Percentiles rank a stretch among this genome's conserved stretches.
phyloP scores from a whole-genome alignment of 2,329 filamentous ascomycete genomes.

The Beauveria caledonica region DNA sequence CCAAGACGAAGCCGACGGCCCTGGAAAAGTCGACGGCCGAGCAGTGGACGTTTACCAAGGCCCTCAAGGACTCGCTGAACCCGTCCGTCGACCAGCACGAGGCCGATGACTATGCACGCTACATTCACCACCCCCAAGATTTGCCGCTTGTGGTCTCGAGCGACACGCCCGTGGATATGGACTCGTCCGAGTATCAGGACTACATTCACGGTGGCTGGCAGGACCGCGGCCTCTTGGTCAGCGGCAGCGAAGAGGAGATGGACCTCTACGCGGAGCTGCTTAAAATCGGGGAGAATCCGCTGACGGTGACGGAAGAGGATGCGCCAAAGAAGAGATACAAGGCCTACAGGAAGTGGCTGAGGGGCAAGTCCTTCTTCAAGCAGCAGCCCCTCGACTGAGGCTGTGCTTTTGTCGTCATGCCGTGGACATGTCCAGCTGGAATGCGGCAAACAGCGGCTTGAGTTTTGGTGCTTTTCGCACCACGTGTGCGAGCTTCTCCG shows the following conservation, averaged over 20 bases:
- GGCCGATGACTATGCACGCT: constrained; percentile 77
- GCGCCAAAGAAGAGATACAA: constrained; percentile 91
- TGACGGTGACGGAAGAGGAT: constrained; percentile 85
- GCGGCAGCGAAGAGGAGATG: constrained; percentile 37
- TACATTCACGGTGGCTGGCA: constrained; percentile 67
- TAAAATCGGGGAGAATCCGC: constrained; percentile 67
- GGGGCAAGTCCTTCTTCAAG: constrained; percentile 93
- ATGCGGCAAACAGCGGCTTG: constrained; percentile 14
- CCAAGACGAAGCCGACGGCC: constrained; percentile 46
- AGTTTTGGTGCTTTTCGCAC: constrained; percentile 17
- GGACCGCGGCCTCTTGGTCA: constrained; percentile 46
- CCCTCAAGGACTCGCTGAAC: constrained; percentile 78
- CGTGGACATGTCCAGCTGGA: not conserved
- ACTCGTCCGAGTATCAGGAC: constrained; percentile 64
- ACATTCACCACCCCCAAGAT: constrained; percentile 81
- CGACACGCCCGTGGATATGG: constrained; percentile 52
- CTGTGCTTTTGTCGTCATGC: not conserved
- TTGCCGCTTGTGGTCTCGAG: constrained; percentile 73
- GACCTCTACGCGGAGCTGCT: constrained; percentile 69
- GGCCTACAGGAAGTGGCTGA: constrained; percentile 89
- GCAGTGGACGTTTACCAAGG: constrained; percentile 81
- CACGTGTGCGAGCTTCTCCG: not conserved
- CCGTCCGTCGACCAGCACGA: constrained; percentile 72
- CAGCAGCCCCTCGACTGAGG: constrained; percentile 60
- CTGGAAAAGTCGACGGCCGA: constrained; percentile 74